Conservation (phyloP, 2,329 filamentous ascomycete genomes). For the Scedosporium minutisporum region DNA sequence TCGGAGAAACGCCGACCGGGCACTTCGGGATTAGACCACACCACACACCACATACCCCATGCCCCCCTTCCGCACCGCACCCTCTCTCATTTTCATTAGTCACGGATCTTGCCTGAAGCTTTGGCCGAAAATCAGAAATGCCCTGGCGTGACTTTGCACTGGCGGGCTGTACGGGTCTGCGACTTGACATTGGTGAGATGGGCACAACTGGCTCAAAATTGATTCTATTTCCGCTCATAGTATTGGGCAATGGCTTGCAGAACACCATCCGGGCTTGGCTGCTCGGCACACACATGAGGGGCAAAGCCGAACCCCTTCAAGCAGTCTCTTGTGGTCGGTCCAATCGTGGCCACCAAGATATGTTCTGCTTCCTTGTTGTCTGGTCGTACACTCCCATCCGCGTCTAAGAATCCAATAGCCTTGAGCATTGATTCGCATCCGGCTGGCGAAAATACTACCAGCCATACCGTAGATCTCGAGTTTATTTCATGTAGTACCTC, state of each 20-base stretch:
- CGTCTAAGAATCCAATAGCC: slow-evolving; percentile 41
- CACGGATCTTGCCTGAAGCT: no score
- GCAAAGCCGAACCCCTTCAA: slow-evolving; percentile 57
- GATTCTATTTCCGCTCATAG: neutral
- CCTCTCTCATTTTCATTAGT: no score
- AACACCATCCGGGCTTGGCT: slow-evolving; percentile 74
- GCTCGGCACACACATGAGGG: slow-evolving; percentile 71
- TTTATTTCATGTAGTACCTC: slow-evolving; percentile 47
- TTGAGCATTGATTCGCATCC: slow-evolving; percentile 55
- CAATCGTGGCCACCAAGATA: slow-evolving; percentile 77
- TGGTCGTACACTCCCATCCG: slow-evolving; percentile 12
- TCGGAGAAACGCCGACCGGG: neutral
- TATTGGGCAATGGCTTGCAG: slow-evolving; percentile 48
- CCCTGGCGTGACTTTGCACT: neutral
- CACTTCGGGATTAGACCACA: neutral
- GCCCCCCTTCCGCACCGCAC: no score
- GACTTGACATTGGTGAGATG: neutral
- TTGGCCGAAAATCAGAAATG: neutral
- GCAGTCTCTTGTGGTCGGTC: slow-evolving; percentile 79
- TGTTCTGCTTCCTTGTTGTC: slow-evolving; percentile 21
- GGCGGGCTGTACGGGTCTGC: neutral
- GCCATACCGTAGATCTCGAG: slow-evolving; percentile 46
- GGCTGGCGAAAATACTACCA: slow-evolving; percentile 47
- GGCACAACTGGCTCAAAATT: neutral
- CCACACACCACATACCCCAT: no score